Conservation (phyloP, 768 basidiomycete species). For the Suillus clintonianus region DNA sequence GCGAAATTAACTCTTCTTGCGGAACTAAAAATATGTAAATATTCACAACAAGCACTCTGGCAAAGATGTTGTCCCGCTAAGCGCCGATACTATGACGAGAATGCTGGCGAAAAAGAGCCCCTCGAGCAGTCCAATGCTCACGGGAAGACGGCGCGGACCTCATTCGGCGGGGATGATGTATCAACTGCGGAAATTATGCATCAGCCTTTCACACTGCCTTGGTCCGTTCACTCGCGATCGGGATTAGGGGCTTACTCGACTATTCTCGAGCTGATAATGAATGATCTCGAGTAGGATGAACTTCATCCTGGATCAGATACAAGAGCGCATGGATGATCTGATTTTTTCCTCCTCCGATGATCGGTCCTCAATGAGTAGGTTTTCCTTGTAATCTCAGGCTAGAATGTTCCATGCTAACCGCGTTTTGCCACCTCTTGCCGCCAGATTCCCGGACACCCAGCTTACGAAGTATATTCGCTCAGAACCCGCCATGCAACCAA, state of each 20-base stretch:
- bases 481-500: neutral
- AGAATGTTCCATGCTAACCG: neutral
- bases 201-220: neutral
- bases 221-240: neutral
- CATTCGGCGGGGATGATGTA: neutral
- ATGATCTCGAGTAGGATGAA: neutral
- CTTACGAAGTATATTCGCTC: neutral
- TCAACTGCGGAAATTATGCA: neutral
- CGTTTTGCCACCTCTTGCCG: neutral
- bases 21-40: neutral
- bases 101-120: neutral
- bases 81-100: neutral
- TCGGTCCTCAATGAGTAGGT: neutral
- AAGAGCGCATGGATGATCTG: neutral
- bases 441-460: neutral
- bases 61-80: neutral
- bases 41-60: neutral
- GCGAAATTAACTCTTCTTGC: neutral
- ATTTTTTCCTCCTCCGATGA: neutral
- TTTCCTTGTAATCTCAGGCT: neutral
- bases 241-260: neutral
- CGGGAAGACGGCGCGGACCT: neutral
- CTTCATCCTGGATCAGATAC: neutral
- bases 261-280: neutral
- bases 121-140: too few relatives aligned